Evolutionary conservation across 495 filamentous ascomycete genomes (phyloP), one percentile per base, ranked within the genome.

Genomic region (Usnea hakonensis): DNA sequence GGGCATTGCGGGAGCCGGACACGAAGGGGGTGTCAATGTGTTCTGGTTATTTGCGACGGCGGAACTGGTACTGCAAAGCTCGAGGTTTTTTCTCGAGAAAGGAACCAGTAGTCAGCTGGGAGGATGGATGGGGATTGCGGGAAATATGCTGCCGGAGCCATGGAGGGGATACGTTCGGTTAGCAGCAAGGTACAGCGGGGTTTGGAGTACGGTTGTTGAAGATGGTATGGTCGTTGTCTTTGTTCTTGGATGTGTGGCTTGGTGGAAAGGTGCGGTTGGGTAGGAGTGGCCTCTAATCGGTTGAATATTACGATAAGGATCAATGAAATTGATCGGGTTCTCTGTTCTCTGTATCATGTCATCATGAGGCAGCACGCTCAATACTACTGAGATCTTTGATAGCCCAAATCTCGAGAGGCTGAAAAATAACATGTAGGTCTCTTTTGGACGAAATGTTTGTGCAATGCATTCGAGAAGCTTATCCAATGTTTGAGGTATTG

Each of bases 1-100:
- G 32, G 57, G 56, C 60, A 54, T 60, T 58, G 61, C 60, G 53
- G 35, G 68, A 28, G 46, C 62, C 41, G 58, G 64, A 28, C 53
- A 68, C 40, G 62, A 64, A 8, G 66, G 74, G 53, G 59, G 64
- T 32, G 55, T 65, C 26, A 82, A 79, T 52, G 78, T 81, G 28
- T 96, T 94, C 74, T 83, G 87, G 67, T 81, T 87, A 58, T 96
- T 96, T 69, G 85, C 88, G 26, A 91, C 90, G 3, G 88, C 84
- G 14, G 90, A 96, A 77, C 72, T 91, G 59, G 64, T 92, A 36
- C 70, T 96, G 65, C 82, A 88, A 64, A 82, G 81, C 10, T 81
- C 82, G 28, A 76, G 89, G 64, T 85, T 85, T 60, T 81, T 91
- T 65, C 41, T 87, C 57, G 85, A 88, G 55, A 81, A 78, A 58